phyloP scores from a whole-genome alignment of 2,329 filamentous ascomycete species.

The Trematosphaeria pertusa region DNA sequence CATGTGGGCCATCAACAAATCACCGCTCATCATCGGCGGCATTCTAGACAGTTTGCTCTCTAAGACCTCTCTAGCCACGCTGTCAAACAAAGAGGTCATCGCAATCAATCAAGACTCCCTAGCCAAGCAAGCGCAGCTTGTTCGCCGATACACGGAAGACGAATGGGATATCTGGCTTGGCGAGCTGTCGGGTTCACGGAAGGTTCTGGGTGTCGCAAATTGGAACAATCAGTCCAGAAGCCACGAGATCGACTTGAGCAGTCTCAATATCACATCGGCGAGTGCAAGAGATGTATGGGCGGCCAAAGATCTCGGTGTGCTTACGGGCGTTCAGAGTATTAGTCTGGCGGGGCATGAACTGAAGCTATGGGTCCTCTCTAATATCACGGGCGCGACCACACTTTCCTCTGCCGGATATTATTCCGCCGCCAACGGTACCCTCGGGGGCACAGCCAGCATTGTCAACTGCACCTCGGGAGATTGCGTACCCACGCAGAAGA shows the following conservation, averaged over 20 bases:
- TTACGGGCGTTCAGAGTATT: constrained; percentile 22
- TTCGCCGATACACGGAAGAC: constrained; percentile 49
- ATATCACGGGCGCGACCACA: constrained; percentile 28
- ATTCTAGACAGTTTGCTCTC: constrained; percentile 41
- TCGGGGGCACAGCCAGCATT: constrained; percentile 37
- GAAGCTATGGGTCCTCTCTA: constrained; percentile 45
- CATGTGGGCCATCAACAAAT: constrained; percentile 57
- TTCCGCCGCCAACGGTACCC: constrained; percentile 37
- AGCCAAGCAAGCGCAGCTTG: constrained; percentile 59
- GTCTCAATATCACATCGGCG: constrained; percentile 43
- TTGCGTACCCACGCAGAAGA: constrained; percentile 40
- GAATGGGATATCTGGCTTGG: constrained; percentile 49
- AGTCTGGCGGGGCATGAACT: constrained; percentile 33
- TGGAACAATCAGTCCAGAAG: constrained; percentile 43
- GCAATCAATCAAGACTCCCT: constrained; percentile 65
- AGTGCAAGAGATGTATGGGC: constrained; percentile 48
- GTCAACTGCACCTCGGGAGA: constrained; percentile 30
- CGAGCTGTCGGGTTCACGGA: constrained; percentile 42
- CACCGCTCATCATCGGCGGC: constrained; percentile 53
- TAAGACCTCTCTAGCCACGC: constrained; percentile 30
- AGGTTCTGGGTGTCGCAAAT: constrained; percentile 48
- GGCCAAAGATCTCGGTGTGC: constrained; percentile 26
- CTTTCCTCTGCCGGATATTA: constrained; percentile 34
- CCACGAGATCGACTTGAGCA: constrained; percentile 39
- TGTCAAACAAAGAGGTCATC: constrained; percentile 62